phyloP scores from a whole-genome alignment of 768 basidiomycete species.

The Tephrocybe sp. region DNA sequence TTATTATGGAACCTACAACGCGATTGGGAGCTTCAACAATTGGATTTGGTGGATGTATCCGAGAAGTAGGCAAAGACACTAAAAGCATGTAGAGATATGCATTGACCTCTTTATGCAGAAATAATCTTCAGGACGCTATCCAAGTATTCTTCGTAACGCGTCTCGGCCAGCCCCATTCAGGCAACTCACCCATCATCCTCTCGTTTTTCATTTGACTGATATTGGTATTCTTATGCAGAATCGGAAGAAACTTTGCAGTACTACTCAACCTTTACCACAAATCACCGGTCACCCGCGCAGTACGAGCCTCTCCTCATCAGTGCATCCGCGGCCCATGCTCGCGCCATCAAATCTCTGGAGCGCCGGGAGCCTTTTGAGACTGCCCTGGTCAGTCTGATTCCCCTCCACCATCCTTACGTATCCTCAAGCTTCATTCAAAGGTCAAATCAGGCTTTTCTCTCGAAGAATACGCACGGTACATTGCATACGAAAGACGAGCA shows the following conservation, averaged over 20 bases:
- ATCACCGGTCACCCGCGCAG: constrained; percentile 64
- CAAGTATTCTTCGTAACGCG: constrained; percentile 62
- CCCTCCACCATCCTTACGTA: neutral
- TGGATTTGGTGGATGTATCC: constrained; percentile 44
- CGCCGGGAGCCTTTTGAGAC: constrained; percentile 63
- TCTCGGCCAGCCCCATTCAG: constrained; percentile 73
- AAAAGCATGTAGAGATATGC: constrained; percentile 1
- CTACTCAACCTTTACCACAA: constrained; percentile 89
- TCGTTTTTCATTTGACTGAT: neutral
- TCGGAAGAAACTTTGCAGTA: constrained; percentile 78
- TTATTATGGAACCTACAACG: constrained; percentile 67
- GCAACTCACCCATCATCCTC: constrained; percentile 34
- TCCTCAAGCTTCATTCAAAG: constrained; percentile 18
- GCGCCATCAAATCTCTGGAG: constrained; percentile 57
- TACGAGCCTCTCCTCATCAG: constrained; percentile 77
- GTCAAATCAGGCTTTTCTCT: constrained; percentile 42
- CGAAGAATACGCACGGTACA: constrained; percentile 60
- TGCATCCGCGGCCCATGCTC: constrained; percentile 70
- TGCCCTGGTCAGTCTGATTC: constrained; percentile 45
- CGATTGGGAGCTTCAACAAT: constrained; percentile 70
- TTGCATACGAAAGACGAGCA: constrained; percentile 58
- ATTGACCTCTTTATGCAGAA: constrained; percentile 30
- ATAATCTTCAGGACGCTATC: constrained; percentile 43
- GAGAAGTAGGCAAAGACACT: constrained; percentile 40
- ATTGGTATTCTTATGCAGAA: constrained; percentile 41